Evolutionary conservation across 192 early-diverging fungal genomes (phyloP), one percentile per base, ranked within the genome.

Genomic region (Chytriomyces confervae): DNA sequence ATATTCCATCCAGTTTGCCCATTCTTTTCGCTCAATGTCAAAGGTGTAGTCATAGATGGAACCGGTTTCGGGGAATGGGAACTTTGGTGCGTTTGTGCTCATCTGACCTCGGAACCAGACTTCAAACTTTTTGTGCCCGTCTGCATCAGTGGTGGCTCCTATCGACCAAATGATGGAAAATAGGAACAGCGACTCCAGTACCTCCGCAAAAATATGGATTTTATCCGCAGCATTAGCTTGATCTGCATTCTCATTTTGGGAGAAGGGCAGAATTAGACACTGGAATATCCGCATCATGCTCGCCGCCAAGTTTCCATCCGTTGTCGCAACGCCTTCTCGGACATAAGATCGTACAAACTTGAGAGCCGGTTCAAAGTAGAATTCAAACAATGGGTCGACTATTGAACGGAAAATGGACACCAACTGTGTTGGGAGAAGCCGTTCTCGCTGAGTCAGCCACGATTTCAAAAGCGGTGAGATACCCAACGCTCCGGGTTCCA

Each of bases 401-500:
- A 79, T 60, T 7, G 51, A 62, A 57, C 75, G 43, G 70, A 89
- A 89, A 3, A 79, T 64, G 20, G 67, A 51, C 27, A 83, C 72
- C 13, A 80, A 61, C 18, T 50, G 27, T 6, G 78, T 29, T 18
- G 78, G 80, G 9, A 90, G 60, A 5, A n/a, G 16, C 8, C 53
- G 7, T 68, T 84, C 86, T 70, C 86, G 80, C 45, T 73, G 79
- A 16, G 36, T 27, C 6, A 90, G 66, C 89, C 89, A 90, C 61
- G 85, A 86, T 45, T 79, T 83, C 7, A 90, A 62, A 7, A 90
- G 76, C 2, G 89, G 86, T 10, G 18, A n/a, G 47, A 80, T 76
- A 16, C 89, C 89, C n/a, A 90, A 72, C 3, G 88, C 86, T n/a
- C 81, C 84, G 53, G 89, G 89, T 66, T 90, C 89, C 88, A 90